These are phyloP conservation scores for Neonectria ditissima DNA, from an alignment of 2,329 filamentous ascomycete genomes.

Conservation along the genomic window DNA sequence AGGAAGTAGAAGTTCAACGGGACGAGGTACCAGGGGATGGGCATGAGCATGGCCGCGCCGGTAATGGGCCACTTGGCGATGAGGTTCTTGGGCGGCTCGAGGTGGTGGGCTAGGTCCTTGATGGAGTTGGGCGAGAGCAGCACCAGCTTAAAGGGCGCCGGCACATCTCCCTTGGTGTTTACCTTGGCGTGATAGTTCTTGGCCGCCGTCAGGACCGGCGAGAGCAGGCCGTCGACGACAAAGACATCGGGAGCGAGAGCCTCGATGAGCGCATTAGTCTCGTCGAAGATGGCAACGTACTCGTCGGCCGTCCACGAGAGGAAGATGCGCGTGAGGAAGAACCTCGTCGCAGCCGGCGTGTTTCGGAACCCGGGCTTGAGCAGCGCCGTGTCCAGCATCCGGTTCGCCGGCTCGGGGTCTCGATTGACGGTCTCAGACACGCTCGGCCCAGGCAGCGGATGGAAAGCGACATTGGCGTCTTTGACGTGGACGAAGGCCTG, in stretches of 20 bases:
- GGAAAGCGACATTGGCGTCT: neutral
- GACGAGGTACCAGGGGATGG: neutral
- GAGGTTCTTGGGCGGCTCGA: neutral
- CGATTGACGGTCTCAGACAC: neutral
- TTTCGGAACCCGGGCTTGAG: neutral
- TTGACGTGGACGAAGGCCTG: neutral
- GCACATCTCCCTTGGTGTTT: neutral
- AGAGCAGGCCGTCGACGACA: constrained; percentile 6
- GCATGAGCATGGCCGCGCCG: neutral
- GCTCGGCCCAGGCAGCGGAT: neutral
- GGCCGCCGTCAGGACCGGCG: constrained; percentile 11
- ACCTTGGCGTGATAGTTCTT: constrained; percentile 1
- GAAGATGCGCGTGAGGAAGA: constrained; percentile 2
- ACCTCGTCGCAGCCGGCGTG: neutral
- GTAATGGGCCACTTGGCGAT: neutral
- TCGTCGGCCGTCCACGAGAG: neutral
- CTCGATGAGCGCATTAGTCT: neutral
- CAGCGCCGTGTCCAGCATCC: neutral
- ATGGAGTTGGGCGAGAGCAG: constrained; percentile 20
- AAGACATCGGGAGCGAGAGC: neutral
- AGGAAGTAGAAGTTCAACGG: neutral
- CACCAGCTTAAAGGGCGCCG: constrained; percentile 7
- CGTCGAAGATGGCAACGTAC: neutral
- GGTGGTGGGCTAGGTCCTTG: constrained; percentile 18
- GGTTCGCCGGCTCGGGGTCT: neutral